phyloP scores from a whole-genome alignment of 345 rosid genomes.

The Camelina neglecta region DNA sequence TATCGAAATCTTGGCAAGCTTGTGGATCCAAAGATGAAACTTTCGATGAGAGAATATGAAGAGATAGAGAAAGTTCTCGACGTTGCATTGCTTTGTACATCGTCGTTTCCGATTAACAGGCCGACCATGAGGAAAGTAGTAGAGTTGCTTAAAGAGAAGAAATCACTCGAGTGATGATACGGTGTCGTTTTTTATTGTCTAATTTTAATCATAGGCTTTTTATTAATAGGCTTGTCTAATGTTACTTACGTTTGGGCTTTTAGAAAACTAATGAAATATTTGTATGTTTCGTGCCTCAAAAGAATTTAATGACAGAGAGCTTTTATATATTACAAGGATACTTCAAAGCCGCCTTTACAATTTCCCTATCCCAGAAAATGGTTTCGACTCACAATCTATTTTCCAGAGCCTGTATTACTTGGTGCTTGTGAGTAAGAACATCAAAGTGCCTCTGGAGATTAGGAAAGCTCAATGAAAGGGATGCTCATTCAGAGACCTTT shows the following conservation, averaged over 20 bases:
- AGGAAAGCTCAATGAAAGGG: too few relatives aligned
- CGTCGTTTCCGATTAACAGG: slow-evolving; percentile 54
- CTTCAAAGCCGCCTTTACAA: too few relatives aligned
- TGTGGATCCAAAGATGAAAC: slow-evolving; percentile 57
- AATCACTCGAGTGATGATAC: slow-evolving; percentile 5
- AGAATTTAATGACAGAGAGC: not conserved
- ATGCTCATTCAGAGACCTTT: too few relatives aligned
- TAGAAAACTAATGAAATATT: not conserved
- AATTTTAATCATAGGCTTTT: not conserved
- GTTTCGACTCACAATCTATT: too few relatives aligned
- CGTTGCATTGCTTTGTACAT: slow-evolving; percentile 62
- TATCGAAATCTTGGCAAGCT: slow-evolving; percentile 40
- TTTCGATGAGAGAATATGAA: slow-evolving; percentile 42
- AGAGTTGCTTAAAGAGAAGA: slow-evolving; percentile 61
- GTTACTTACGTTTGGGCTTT: not conserved
- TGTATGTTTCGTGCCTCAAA: not conserved
- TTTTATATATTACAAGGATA: too few relatives aligned
- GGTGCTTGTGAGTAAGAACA: too few relatives aligned
- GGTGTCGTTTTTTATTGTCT: not conserved
- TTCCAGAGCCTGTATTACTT: too few relatives aligned
- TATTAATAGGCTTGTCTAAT: not conserved
- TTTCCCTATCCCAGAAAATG: too few relatives aligned
- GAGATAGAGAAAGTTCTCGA: slow-evolving; percentile 65
- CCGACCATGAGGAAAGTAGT: slow-evolving; percentile 82
- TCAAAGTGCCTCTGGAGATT: too few relatives aligned